A percentile compares a stretch with the other conserved stretches of the same genome.
These are phyloP conservation scores for Phytophthora citrophthora DNA, from an alignment of 352 stramenopile genomes.

Conservation along the genomic window DNA sequence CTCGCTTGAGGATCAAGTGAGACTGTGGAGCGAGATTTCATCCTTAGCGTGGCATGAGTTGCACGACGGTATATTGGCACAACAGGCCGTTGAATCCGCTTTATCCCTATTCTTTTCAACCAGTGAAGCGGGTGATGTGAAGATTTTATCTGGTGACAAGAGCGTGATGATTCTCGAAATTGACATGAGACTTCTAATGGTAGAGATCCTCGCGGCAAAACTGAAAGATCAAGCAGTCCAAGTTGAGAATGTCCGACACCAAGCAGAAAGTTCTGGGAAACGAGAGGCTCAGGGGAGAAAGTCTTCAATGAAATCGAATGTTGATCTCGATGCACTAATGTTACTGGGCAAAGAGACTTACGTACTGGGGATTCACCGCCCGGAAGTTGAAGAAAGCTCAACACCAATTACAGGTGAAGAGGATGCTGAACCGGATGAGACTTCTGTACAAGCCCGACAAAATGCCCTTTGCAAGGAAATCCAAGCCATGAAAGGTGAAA, in stretches of 20 bases:
- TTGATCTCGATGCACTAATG: constrained; percentile 31
- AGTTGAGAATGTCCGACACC: constrained; percentile 12
- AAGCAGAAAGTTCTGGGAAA: constrained; percentile 13
- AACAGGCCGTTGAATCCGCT: constrained; percentile 32
- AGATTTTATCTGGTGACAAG: constrained; percentile 45
- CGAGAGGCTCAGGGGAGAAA: background rate
- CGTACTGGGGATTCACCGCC: constrained; percentile 47
- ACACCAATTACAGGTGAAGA: background rate
- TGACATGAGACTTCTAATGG: constrained; percentile 52
- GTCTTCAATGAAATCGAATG: background rate
- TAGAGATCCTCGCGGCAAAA: constrained; percentile 52
- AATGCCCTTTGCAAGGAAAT: constrained; percentile 19
- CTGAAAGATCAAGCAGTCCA: constrained; percentile 38
- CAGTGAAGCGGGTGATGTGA: constrained; percentile 20
- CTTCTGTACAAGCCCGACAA: constrained; percentile 2
- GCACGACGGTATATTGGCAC: constrained; percentile 36
- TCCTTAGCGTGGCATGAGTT: constrained; percentile 53
- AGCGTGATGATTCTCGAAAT: constrained; percentile 61
- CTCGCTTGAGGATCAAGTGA: constrained; percentile 23
- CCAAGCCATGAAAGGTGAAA: constrained; percentile 51
- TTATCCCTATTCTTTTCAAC: constrained; percentile 51
- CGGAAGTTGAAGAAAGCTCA: background rate
- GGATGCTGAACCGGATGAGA: constrained; percentile 10
- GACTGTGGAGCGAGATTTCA: constrained; percentile 57
- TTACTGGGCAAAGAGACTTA: constrained; percentile 31